These are phyloP conservation scores for Saccharomycopsis hybrid DNA, from an alignment of 1,139 yeast genomes.

Conservation along the genomic window DNA sequence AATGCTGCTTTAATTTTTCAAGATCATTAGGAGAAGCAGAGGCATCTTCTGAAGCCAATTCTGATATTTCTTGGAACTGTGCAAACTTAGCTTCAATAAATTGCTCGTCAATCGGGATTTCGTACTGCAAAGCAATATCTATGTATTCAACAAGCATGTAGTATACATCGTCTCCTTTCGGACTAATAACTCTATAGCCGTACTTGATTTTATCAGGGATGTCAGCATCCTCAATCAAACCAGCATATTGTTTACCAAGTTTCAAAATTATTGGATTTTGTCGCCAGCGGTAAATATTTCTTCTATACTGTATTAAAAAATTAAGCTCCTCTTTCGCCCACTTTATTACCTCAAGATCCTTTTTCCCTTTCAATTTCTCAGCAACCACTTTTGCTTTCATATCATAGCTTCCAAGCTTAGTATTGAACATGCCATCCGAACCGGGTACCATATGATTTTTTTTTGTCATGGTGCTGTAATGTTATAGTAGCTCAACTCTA, in stretches of 20 bases:
- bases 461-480: too few species aligned
- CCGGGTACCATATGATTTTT: neutral
- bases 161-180: slow-evolving; percentile 8
- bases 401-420: slow-evolving; percentile 14
- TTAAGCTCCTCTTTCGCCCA: slow-evolving; percentile 11
- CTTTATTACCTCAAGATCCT: slow-evolving; percentile 12
- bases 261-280: slow-evolving; percentile 16
- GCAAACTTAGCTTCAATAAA: slow-evolving; percentile 9
- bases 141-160: slow-evolving; percentile 9
- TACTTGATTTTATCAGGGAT: slow-evolving; percentile 16
- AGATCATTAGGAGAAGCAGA: neutral
- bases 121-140: slow-evolving; percentile 9
- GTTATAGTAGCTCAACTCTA: too few species aligned
- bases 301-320: slow-evolving; percentile 12
- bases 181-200: slow-evolving; percentile 13
- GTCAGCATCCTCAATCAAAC: slow-evolving; percentile 14
- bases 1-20: neutral
- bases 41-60: neutral
- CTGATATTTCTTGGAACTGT: neutral
- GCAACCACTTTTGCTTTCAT: slow-evolving; percentile 18
- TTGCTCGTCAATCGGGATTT: slow-evolving; percentile 7
- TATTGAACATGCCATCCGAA: neutral
- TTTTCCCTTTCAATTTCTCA: slow-evolving; percentile 16
- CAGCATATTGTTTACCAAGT: slow-evolving; percentile 17
- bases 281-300: slow-evolving; percentile 18